phyloP scores from a whole-genome alignment of 768 basidiomycete species.

The Auricularia heimuer region DNA sequence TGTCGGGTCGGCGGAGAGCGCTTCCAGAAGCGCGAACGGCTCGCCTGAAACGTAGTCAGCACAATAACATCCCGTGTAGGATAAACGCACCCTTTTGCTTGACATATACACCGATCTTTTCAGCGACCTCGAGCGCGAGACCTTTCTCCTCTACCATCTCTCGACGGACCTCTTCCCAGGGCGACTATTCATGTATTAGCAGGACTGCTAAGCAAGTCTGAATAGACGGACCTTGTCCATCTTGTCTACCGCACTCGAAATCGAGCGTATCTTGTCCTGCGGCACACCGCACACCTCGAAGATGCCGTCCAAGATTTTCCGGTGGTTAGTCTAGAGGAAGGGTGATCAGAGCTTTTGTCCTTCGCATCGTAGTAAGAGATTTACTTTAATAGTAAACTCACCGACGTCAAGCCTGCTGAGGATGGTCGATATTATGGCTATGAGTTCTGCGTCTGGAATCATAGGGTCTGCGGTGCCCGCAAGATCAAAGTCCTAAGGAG shows the following conservation, averaged over 20 bases:
- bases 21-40: slow-evolving; percentile 53
- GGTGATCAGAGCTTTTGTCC: too few relatives aligned
- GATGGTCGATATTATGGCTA: slow-evolving; percentile 73
- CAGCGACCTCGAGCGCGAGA: slow-evolving; percentile 66
- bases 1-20: slow-evolving; percentile 49
- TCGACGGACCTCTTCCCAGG: slow-evolving; percentile 87
- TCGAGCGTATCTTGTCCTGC: slow-evolving; percentile 75
- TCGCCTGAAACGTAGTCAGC: slow-evolving; percentile 44
- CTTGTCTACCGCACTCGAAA: slow-evolving; percentile 96
- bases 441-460: slow-evolving; percentile 92
- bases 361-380: neutral
- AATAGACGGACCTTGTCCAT: slow-evolving; percentile 71
- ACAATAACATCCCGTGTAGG: neutral
- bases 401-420: slow-evolving; percentile 79
- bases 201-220: neutral
- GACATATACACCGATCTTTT: slow-evolving; percentile 95
- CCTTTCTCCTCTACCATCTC: slow-evolving; percentile 98
- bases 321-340: slow-evolving; percentile 68
- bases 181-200: slow-evolving; percentile 34
- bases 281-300: slow-evolving; percentile 96
- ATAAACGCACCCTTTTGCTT: slow-evolving; percentile 71
- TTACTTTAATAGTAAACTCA: slow-evolving; percentile 87
- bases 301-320: slow-evolving; percentile 94
- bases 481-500: slow-evolving; percentile 82
- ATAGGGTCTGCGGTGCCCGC: slow-evolving; percentile 88